phyloP scores from a whole-genome alignment of 352 stramenopile genomes.

The Pythium insidiosum region DNA sequence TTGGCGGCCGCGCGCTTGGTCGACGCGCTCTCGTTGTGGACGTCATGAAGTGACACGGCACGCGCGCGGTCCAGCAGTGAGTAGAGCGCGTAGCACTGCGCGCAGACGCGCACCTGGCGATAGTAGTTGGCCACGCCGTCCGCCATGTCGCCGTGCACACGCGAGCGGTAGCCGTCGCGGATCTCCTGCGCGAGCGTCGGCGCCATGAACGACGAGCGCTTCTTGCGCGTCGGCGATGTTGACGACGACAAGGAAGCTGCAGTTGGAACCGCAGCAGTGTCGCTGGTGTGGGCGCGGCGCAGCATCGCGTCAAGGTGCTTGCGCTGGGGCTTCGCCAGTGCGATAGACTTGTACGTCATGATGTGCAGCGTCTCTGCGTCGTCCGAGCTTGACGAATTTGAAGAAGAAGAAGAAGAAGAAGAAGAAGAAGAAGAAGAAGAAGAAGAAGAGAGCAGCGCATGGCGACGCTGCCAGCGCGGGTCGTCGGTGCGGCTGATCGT shows the following conservation, averaged over 20 bases:
- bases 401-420: not conserved
- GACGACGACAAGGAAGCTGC: no score
- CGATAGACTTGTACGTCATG: conserved; percentile 77
- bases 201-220: conserved; percentile 25
- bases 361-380: conserved; percentile 26
- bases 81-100: conserved; percentile 84
- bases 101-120: conserved; percentile 77
- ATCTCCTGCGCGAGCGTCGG: conserved; percentile 44
- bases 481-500: conserved; percentile 21
- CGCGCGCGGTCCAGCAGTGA: conserved; percentile 69
- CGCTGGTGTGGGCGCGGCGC: not conserved
- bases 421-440: not conserved
- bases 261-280: not conserved
- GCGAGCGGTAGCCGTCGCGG: conserved; percentile 35
- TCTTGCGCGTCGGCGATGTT: not conserved
- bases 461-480: conserved; percentile 4
- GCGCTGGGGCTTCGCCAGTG: conserved; percentile 51
- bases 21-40: conserved; percentile 2
- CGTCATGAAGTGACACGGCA: not conserved
- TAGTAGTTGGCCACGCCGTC: conserved; percentile 68
- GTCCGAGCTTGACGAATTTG: not conserved
- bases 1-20: conserved; percentile 18
- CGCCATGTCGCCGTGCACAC: conserved; percentile 47
- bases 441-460: not conserved
- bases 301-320: conserved; percentile 24